Conservation (phyloP, 805 yeast genomes). For the Metschnikowia peoriensis region DNA sequence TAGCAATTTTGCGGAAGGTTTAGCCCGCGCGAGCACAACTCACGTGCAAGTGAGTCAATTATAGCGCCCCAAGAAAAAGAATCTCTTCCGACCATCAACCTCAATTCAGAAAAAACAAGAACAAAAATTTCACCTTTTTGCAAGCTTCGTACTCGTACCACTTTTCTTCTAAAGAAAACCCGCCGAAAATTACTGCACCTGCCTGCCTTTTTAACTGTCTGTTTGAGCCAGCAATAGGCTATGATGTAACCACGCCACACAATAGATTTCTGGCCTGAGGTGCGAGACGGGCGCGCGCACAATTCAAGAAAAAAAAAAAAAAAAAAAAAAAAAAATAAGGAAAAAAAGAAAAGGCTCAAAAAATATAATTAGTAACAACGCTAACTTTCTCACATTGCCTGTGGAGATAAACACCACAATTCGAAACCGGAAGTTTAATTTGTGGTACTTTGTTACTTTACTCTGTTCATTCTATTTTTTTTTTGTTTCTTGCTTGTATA, state of each 20-base stretch:
- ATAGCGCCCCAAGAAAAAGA: background rate
- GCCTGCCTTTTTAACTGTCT: background rate
- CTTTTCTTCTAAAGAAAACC: background rate
- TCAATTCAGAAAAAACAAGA: background rate
- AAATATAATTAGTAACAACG: background rate
- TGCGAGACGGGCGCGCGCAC: constrained; percentile 5
- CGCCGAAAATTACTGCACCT: background rate
- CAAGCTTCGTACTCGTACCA: background rate
- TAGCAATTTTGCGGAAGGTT: background rate
- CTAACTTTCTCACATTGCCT: background rate
- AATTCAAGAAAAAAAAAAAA: background rate
- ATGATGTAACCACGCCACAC: constrained; percentile 2
- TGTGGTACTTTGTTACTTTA: no score
- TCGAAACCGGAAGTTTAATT: background rate
- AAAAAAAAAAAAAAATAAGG: no score
- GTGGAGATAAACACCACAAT: background rate
- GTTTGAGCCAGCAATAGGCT: background rate
- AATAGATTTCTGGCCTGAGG: background rate
- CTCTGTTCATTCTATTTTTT: background rate
- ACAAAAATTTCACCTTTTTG: background rate
- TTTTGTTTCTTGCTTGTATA: background rate
- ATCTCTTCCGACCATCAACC: no score
- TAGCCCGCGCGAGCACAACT: background rate
- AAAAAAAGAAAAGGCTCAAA: background rate
- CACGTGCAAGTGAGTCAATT: background rate